These are phyloP conservation scores for Pseudopithomyces chartarum DNA, from an alignment of 2,329 filamentous ascomycete genomes.

Conservation along the genomic window DNA sequence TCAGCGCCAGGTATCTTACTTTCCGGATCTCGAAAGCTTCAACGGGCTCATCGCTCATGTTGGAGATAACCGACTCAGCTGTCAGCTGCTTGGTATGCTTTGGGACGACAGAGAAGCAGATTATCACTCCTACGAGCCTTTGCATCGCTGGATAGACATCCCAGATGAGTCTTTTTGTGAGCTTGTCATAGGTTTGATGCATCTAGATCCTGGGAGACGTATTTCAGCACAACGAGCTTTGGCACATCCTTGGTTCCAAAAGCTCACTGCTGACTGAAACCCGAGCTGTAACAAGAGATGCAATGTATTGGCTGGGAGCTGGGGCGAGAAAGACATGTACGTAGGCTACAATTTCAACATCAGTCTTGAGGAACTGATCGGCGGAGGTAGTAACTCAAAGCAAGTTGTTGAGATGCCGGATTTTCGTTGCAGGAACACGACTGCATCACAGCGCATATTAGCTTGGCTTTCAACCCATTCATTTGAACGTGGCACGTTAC, in stretches of 20 bases:
- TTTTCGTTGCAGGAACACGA: too few species aligned
- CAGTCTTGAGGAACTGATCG: too few species aligned
- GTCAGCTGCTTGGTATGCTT: conserved; percentile 36
- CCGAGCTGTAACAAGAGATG: too few species aligned
- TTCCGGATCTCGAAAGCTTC: conserved; percentile 28
- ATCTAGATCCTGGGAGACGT: conserved; percentile 48
- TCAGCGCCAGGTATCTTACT: conserved; percentile 38
- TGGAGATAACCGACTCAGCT: conserved; percentile 37
- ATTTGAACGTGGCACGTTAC: too few species aligned
- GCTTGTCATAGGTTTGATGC: conserved; percentile 46
- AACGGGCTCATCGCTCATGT: conserved; percentile 41
- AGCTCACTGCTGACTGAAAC: conserved; percentile 2
- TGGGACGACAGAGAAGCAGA: conserved; percentile 39
- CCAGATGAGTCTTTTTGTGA: conserved; percentile 50
- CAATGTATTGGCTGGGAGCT: too few species aligned
- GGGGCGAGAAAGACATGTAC: too few species aligned
- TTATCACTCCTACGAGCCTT: conserved; percentile 39
- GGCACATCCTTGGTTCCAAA: conserved; percentile 34
- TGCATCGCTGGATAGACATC: conserved; percentile 36
- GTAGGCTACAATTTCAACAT: too few species aligned
- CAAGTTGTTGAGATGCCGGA: too few species aligned
- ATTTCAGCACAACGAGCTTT: conserved; percentile 49
- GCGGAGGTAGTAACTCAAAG: too few species aligned
- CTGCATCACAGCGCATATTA: too few species aligned
- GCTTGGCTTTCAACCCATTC: too few species aligned